A percentile compares a stretch with the other conserved stretches of the same genome.
These are phyloP conservation scores for Fusarium begoniae DNA, from an alignment of 2,329 filamentous ascomycete species.

Conservation along the genomic window DNA sequence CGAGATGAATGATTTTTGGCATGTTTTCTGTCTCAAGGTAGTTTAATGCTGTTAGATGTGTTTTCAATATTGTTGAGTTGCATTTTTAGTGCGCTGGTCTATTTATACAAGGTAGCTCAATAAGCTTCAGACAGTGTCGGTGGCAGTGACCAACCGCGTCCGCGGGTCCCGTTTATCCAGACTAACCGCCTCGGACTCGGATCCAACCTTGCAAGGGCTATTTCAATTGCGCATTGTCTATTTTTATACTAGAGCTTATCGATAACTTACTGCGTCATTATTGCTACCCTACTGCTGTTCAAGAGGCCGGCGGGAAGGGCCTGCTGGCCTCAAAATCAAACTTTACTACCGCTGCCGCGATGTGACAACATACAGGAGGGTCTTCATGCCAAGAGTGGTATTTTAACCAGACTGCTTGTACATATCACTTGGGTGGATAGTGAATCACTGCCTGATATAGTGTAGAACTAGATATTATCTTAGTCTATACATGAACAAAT, in stretches of 20 bases:
- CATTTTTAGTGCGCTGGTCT: rapidly evolving
- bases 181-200: not conserved
- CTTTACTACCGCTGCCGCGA: rapidly evolving
- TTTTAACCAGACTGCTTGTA: no score
- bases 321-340: not conserved
- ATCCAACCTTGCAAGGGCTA: not conserved
- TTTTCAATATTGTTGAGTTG: no score
- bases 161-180: not conserved
- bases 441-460: no score
- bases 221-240: rapidly evolving
- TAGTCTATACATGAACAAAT: rapidly evolving
- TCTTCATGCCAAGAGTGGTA: not conserved
- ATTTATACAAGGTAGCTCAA: not conserved
- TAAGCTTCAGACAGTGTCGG: not conserved
- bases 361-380: not conserved
- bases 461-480: rapidly evolving
- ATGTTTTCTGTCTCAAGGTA: not conserved
- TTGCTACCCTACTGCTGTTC: not conserved
- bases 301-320: no score
- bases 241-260: rapidly evolving
- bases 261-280: not conserved
- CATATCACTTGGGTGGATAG: rapidly evolving
- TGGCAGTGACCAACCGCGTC: not conserved
- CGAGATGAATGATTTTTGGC: not conserved
- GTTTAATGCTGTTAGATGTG: rapidly evolving